Evolutionary conservation across 768 basidiomycete species (phyloP), one percentile per base, ranked within the genome.

Genomic region (Boletellus ananiceps): DNA sequence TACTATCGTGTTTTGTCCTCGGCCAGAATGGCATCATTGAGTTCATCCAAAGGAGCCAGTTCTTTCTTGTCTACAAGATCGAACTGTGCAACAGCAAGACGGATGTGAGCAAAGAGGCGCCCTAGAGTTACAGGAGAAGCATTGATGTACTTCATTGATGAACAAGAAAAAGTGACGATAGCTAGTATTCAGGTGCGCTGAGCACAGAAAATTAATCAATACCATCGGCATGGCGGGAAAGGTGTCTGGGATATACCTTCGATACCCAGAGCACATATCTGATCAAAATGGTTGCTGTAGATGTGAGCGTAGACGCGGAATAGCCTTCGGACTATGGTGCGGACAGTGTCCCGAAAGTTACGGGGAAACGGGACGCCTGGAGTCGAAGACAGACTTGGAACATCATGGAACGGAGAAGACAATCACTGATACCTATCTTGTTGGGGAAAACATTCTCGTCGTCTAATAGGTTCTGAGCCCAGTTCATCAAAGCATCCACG

Each of bases 261-360:
- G 45, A 99, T 97, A 5, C 94, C 94, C 40, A 99, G 72, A 13
- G 96, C 96, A 67, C 95, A 98, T 51, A 98, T 91, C 60, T 98
- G 95, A 61, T 98, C 96, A 67, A 99, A 98, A 69, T 99, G 96
- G 58, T 93, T 95, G 75, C 93, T 95, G 74, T 99, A 99, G 63
- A 98, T 84, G 67, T 99, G 96, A 16, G 93, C 96, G 66, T 99
- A 99, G 36, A 99, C 89, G 15, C 96, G 81, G 78, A 99, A 99
- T 47, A 99, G 69, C 23, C 96, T 81, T 39, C 96, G 81, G 49
- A 92, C 81, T 51, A 99, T 93, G 9, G 90, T 92, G 63, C 92
- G 86, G 52, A 96, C 87, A 0, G 90, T 94, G 15, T 90, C 86
- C 25, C 84, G 82, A 71, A 96, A 98, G 63, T 82, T 91, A 63